Base-by-base conservation (phyloP, 805 yeast genomes). In the Wickerhamomyces xylosicus region DNA sequence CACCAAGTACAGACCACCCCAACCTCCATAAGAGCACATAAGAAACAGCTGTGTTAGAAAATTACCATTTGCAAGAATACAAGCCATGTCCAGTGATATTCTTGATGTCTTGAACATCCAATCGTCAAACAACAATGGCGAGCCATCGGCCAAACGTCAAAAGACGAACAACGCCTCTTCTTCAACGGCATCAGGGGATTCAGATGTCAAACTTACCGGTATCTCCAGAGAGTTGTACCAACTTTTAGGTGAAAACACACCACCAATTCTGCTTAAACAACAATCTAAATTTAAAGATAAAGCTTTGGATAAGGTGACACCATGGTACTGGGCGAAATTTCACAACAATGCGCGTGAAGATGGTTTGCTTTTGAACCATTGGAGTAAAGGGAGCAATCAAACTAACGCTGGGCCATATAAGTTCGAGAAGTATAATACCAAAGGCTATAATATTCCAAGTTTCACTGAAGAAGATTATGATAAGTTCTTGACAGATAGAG, bases 141-240 rank as follows among this genome's bases (percentile, higher is more conserved):
- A 40, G 21, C 48, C 44, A 13, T 45, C 57, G 1, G 53, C 50
- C 42, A 62, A 64, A 44, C 60, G 57, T 49, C 62, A 59, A 40
- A 64, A 59, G 39, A 16, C 29, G 9, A 38, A 34, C 2, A 21
- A 21, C 25, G 10, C 6, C 25, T 9, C 40, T 9, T 6, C 36
- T 10, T 7, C 25, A 21, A 21, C 25, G 25, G 10, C 10, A 21
- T 3, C 37, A 20, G 13, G 41, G 36, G 31, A 28, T 28, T 14
- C n/a, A 14, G 31, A 28, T 28, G 16, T 6, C n/a, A 28, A 28
- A 13, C 13, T 28, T 7, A 28, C n/a, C 13, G 95, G 95, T 19
- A 82, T 90, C 75, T 89, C 85, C 45, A 72, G 97, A 48, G 98
- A 92, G 57, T 65, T 92, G 39, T 89, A 82, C 59, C 83, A 82